phyloP scores from a whole-genome alignment of 2,329 filamentous ascomycete species.

The Macrophomina phaseolina region DNA sequence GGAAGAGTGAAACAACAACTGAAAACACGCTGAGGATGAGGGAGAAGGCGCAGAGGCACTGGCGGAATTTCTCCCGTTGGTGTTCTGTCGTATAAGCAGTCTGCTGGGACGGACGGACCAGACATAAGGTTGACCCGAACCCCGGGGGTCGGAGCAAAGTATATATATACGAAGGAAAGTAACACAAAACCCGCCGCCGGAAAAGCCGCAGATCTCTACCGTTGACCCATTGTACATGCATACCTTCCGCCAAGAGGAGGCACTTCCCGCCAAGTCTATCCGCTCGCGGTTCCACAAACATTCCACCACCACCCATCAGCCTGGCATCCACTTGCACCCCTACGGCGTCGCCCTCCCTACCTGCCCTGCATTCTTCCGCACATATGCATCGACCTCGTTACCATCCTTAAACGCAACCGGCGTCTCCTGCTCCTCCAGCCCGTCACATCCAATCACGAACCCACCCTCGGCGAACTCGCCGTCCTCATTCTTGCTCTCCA shows the following conservation, averaged over 20 bases:
- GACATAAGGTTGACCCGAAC: background rate
- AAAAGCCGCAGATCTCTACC: background rate
- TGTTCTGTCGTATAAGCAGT: background rate
- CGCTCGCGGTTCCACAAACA: background rate
- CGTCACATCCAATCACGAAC: background rate
- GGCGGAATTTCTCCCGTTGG: background rate
- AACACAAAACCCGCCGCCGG: background rate
- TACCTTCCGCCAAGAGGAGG: no score
- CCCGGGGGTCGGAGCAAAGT: background rate
- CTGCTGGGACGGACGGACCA: background rate
- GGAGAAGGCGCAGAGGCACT: background rate
- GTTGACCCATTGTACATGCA: background rate
- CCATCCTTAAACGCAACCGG: background rate
- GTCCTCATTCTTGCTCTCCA: background rate
- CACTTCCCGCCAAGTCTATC: background rate
- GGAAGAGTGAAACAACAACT: background rate
- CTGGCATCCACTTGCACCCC: background rate
- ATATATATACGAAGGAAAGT: background rate
- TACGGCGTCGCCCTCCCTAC: background rate
- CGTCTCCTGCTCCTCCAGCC: background rate
- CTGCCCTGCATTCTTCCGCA: conserved; percentile 14
- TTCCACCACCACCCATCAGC: background rate
- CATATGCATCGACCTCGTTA: conserved; percentile 1
- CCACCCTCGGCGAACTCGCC: background rate
- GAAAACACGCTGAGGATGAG: background rate